Conservation (phyloP, 2,329 filamentous ascomycete species). For the Trichoderma oligosporum region DNA sequence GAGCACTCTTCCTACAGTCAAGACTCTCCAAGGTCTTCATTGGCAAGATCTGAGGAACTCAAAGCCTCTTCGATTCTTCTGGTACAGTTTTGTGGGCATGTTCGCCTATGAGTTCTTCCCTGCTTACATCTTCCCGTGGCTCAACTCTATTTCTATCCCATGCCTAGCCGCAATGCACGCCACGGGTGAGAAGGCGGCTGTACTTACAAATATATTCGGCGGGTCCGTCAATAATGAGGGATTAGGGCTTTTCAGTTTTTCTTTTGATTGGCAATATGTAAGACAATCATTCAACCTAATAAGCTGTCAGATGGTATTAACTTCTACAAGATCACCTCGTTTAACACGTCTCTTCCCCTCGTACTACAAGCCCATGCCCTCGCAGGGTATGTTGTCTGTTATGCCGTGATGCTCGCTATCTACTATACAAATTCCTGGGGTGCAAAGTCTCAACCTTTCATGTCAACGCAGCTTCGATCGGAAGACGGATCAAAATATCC, state of each 20-base stretch:
- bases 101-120: constrained; percentile 51
- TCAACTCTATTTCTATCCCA: constrained; percentile 52
- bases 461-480: constrained; percentile 47
- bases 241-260: constrained; percentile 46
- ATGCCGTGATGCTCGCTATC: constrained; percentile 47
- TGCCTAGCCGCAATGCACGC: constrained; percentile 52
- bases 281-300: constrained; percentile 26
- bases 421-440: constrained; percentile 51
- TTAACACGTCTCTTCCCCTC: constrained; percentile 50
- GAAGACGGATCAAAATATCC: constrained; percentile 42
- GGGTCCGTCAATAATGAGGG: constrained; percentile 51
- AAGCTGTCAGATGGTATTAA: not conserved
- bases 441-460: constrained; percentile 47
- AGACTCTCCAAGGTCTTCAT: constrained; percentile 52
- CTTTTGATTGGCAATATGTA: constrained; percentile 55
- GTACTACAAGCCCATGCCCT: constrained; percentile 46
- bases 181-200: constrained; percentile 41
- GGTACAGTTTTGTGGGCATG: constrained; percentile 48
- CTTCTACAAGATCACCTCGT: constrained; percentile 47
- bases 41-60: constrained; percentile 49
- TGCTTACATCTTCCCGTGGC: constrained; percentile 53
- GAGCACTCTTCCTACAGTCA: constrained; percentile 50
- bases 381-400: constrained; percentile 47
- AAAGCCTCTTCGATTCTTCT: constrained; percentile 50
- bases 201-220: constrained; percentile 49